phyloP scores from a whole-genome alignment of 768 basidiomycete genomes.

The Coprinellus micaceus region DNA sequence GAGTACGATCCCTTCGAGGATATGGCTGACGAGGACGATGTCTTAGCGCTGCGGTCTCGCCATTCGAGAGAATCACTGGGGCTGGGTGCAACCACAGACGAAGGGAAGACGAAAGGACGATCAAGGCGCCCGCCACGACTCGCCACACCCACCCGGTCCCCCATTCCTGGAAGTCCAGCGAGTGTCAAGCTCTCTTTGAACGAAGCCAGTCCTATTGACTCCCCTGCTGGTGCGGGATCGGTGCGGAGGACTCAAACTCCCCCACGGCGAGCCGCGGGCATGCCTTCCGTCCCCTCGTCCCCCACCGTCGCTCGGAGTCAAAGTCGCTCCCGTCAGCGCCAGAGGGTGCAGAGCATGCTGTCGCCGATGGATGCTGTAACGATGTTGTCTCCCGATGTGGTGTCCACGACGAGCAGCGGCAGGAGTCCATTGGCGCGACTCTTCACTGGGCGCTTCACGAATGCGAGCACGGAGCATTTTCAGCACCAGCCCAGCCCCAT shows the following conservation, averaged over 20 bases:
- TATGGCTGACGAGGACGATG: conserved; percentile 40
- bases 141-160: conserved; percentile 13
- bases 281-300: conserved; percentile 11
- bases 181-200: not conserved
- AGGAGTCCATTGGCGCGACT: conserved; percentile 50
- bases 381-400: conserved; percentile 13
- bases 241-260: not conserved
- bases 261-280: too few relatives aligned
- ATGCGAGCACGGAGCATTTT: conserved; percentile 1
- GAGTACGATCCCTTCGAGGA: conserved; percentile 51
- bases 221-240: not conserved
- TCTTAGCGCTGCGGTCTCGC: conserved; percentile 34
- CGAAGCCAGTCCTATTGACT: conserved; percentile 10
- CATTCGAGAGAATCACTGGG: conserved; percentile 34
- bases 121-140: not conserved
- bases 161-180: not conserved
- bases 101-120: not conserved
- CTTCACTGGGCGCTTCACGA: conserved; percentile 24
- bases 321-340: conserved; percentile 11
- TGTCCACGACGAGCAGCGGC: conserved; percentile 15
- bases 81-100: not conserved
- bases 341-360: conserved; percentile 11
- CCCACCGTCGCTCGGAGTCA: conserved; percentile 17
- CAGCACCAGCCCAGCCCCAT: too few relatives aligned
- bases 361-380: conserved; percentile 15